phyloP scores from a whole-genome alignment of 2,329 filamentous ascomycete species.

The Botrytis elliptica region DNA sequence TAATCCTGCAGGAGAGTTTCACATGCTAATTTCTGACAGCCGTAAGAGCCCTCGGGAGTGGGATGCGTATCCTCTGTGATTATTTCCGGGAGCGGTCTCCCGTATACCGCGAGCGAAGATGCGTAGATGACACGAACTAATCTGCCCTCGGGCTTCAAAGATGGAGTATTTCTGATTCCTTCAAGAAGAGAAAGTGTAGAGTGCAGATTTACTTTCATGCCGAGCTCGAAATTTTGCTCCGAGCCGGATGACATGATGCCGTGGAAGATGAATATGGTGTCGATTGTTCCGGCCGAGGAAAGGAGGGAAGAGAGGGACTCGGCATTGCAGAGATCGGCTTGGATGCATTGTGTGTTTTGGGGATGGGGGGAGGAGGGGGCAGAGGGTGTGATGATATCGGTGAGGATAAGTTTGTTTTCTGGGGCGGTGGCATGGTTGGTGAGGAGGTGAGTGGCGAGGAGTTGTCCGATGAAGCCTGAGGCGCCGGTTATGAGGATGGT shows the following conservation, averaged over 20 bases:
- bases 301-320: constrained; percentile 38
- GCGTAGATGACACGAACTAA: constrained; percentile 57
- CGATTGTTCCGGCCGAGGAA: constrained; percentile 36
- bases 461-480: constrained; percentile 63
- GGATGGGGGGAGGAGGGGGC: constrained; percentile 47
- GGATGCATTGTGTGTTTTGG: constrained; percentile 33
- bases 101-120: constrained; percentile 60
- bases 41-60: constrained; percentile 59
- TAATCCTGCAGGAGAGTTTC: constrained; percentile 59
- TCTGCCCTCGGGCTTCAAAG: constrained; percentile 31
- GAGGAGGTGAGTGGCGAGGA: constrained; percentile 56
- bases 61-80: constrained; percentile 48
- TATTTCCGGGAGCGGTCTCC: constrained; percentile 48
- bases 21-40: constrained; percentile 61
- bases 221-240: constrained; percentile 55
- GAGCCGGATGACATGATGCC: constrained; percentile 64
- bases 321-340: constrained; percentile 41
- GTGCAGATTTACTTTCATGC: constrained; percentile 58
- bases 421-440: constrained; percentile 44
- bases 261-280: constrained; percentile 58
- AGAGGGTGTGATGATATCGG: constrained; percentile 54
- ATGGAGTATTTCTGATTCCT: constrained; percentile 42
- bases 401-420: constrained; percentile 50
- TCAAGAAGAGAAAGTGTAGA: constrained; percentile 55
- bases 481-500: constrained; percentile 62